A percentile compares a stretch with the other conserved stretches of the same genome.
These are phyloP conservation scores for Carnegiea gigantea DNA, from an alignment of 179 eudicot genomes.

Conservation along the genomic window DNA sequence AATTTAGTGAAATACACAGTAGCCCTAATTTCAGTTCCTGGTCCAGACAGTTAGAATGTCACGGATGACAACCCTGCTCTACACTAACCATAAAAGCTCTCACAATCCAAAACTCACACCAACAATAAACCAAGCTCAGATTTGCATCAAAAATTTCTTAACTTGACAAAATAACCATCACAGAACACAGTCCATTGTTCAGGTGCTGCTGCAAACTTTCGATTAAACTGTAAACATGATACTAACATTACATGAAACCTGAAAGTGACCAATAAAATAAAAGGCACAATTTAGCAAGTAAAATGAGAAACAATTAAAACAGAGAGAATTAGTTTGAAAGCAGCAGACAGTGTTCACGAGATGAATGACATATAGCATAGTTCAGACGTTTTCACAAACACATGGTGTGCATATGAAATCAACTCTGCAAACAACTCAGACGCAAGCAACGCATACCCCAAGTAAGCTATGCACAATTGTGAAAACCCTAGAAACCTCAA, in stretches of 20 bases:
- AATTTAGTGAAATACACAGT: too few species aligned
- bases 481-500: too few species aligned
- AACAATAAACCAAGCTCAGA: constrained; percentile 3
- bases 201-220: neutral
- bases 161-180: neutral
- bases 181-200: neutral
- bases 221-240: neutral
- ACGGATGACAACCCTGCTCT: too few species aligned
- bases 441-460: too few species aligned
- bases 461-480: too few species aligned
- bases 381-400: too few species aligned
- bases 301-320: neutral
- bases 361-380: too few species aligned
- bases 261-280: neutral
- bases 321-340: neutral
- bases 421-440: too few species aligned
- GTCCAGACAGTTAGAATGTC: too few species aligned
- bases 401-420: too few species aligned
- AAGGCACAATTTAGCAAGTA: neutral
- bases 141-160: neutral
- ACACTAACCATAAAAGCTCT: neutral
- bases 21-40: too few species aligned
- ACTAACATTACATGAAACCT: neutral
- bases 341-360: constrained; percentile 76
- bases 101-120: neutral